phyloP scores from a whole-genome alignment of 768 basidiomycete species.

The Pisolithus microcarpus region DNA sequence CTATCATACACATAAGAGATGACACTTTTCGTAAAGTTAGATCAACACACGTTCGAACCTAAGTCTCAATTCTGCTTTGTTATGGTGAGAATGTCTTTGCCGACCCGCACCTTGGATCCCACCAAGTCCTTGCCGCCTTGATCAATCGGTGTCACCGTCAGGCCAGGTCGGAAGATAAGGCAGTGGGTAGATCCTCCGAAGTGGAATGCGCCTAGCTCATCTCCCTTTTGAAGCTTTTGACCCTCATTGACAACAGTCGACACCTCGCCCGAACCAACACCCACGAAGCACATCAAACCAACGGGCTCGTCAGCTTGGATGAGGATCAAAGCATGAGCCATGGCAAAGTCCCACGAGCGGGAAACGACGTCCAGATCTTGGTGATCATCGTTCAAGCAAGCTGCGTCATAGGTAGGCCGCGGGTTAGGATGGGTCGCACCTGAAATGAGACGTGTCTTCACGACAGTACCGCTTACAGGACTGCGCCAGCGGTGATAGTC shows the following conservation, averaged over 20 bases:
- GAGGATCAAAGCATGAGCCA: constrained; percentile 32
- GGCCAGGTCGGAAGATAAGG: constrained; percentile 31
- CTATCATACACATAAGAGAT: too few relatives aligned
- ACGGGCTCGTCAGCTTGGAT: constrained; percentile 48
- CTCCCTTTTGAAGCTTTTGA: constrained; percentile 40
- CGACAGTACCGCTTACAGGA: constrained; percentile 43
- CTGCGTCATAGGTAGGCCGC: constrained; percentile 35
- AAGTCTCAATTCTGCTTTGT: too few relatives aligned
- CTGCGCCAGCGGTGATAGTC: constrained; percentile 61
- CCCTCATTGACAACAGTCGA: constrained; percentile 33
- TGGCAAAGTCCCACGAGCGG: constrained; percentile 8
- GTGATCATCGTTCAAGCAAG: constrained; percentile 21
- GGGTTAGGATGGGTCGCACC: constrained; percentile 25
- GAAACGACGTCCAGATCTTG: constrained; percentile 21
- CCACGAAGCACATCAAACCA: constrained; percentile 49
- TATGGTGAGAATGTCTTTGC: neutral
- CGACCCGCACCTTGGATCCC: neutral
- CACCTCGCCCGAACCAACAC: constrained; percentile 53
- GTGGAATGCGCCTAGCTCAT: constrained; percentile 52
- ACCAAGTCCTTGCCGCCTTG: neutral
- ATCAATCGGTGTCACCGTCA: neutral
- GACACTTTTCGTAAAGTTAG: too few relatives aligned
- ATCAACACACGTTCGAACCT: too few relatives aligned
- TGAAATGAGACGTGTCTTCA: constrained; percentile 37
- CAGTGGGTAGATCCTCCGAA: constrained; percentile 48